These are phyloP conservation scores for Phaseolus coccineus DNA, from an alignment of 331 rosid genomes.

Conservation along the genomic window DNA sequence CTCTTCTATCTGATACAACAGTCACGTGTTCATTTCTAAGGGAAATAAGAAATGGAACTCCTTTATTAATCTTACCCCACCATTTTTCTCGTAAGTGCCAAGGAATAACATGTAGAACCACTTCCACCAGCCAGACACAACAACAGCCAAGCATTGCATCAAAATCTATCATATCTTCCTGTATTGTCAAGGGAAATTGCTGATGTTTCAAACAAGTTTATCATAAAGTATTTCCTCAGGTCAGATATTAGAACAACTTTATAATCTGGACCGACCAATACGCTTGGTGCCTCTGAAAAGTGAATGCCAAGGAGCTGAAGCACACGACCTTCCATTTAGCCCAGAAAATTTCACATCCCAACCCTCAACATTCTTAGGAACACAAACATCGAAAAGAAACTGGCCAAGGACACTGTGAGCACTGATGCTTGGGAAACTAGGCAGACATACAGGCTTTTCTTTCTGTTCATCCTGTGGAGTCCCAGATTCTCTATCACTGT, in stretches of 20 bases:
- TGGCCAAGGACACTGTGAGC: slow-evolving; percentile 87
- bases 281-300: slow-evolving; percentile 62
- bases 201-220: slow-evolving; percentile 37
- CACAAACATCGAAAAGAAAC: slow-evolving; percentile 83
- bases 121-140: background rate
- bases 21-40: slow-evolving; percentile 1
- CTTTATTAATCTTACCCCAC: slow-evolving; percentile 1
- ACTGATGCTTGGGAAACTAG: slow-evolving; percentile 74
- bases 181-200: slow-evolving; percentile 22
- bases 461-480: slow-evolving; percentile 65
- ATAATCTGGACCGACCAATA: slow-evolving; percentile 77
- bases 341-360: slow-evolving; percentile 86
- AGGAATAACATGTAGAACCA: slow-evolving; percentile 15
- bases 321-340: slow-evolving; percentile 68
- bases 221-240: slow-evolving; percentile 34
- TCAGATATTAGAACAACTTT: slow-evolving; percentile 26
- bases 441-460: slow-evolving; percentile 63
- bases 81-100: slow-evolving; percentile 7
- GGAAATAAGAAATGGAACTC: slow-evolving; percentile 10
- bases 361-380: slow-evolving; percentile 89
- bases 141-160: background rate
- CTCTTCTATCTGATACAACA: slow-evolving; percentile 28
- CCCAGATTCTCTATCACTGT: slow-evolving; percentile 52
- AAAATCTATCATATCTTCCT: slow-evolving; percentile 38
- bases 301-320: slow-evolving; percentile 67